Conservation (phyloP, 768 basidiomycete species). For the Pholiota conissans region DNA sequence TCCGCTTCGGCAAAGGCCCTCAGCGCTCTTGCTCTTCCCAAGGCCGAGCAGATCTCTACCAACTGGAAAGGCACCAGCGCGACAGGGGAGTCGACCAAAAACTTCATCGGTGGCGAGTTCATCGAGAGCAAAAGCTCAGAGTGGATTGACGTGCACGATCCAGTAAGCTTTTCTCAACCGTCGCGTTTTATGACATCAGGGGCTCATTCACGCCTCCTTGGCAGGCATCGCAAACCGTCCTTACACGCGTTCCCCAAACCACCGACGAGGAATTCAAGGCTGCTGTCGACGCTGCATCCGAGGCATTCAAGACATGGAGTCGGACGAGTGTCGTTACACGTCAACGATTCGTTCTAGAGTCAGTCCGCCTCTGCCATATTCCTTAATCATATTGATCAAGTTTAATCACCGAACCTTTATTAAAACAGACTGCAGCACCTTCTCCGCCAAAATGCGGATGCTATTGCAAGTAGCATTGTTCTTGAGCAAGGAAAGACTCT, state of each 20-base stretch:
- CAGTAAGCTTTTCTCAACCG: slow-evolving; percentile 47
- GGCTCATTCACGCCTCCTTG: neutral
- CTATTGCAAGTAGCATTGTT: slow-evolving; percentile 86
- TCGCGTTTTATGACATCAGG: slow-evolving; percentile 1
- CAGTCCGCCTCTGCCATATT: slow-evolving; percentile 26
- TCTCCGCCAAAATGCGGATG: slow-evolving; percentile 83
- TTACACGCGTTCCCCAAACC: slow-evolving; percentile 90
- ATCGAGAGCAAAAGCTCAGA: slow-evolving; percentile 73
- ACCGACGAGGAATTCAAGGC: slow-evolving; percentile 77
- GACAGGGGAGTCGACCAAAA: slow-evolving; percentile 86
- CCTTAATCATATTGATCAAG: slow-evolving; percentile 2
- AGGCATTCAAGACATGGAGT: slow-evolving; percentile 90
- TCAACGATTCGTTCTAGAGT: slow-evolving; percentile 91
- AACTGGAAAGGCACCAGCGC: slow-evolving; percentile 89
- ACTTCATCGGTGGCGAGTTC: slow-evolving; percentile 90
- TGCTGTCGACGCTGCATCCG: slow-evolving; percentile 80
- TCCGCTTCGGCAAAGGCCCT: slow-evolving; percentile 49
- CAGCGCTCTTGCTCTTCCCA: slow-evolving; percentile 52
- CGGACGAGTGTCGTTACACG: slow-evolving; percentile 80
- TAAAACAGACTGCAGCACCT: slow-evolving; percentile 77
- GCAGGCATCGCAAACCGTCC: slow-evolving; percentile 87
- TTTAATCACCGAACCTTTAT: neutral
- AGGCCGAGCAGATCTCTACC: slow-evolving; percentile 68
- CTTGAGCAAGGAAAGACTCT: slow-evolving; percentile 96
- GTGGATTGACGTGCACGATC: slow-evolving; percentile 90